Conservation (phyloP, 1,284 basidiomycete species). For the Golubevia pallescens region DNA sequence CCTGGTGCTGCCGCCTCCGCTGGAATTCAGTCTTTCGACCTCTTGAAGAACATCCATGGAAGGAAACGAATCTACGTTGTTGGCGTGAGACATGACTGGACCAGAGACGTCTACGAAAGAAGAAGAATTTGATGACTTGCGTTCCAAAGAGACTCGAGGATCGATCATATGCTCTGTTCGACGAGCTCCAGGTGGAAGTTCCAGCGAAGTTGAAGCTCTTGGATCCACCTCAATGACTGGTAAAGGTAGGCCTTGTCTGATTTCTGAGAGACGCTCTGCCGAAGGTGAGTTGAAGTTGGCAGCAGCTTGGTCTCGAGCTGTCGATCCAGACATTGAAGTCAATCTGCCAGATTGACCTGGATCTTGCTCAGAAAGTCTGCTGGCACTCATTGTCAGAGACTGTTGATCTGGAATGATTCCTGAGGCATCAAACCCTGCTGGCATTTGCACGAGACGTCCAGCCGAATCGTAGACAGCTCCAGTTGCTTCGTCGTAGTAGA, state of each 20-base stretch:
- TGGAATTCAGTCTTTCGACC: conserved; percentile 26
- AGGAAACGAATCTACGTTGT: conserved; percentile 28
- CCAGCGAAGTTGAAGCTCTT: not conserved
- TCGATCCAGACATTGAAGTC: not conserved
- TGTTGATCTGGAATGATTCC: not conserved
- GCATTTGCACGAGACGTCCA: conserved; percentile 42
- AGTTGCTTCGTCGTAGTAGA: conserved; percentile 52
- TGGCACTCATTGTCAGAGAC: not conserved
- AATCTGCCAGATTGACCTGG: not conserved
- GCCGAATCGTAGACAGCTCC: conserved; percentile 50
- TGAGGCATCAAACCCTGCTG: conserved; percentile 15
- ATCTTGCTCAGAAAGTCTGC: not conserved
- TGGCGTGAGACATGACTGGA: conserved; percentile 28
- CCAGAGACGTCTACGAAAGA: conserved; percentile 15
- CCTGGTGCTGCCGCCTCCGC: conserved; percentile 25
- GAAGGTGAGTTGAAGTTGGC: not conserved
- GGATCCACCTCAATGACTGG: not conserved
- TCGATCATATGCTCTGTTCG: not conserved
- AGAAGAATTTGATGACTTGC: conserved; percentile 13
- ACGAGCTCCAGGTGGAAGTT: not conserved
- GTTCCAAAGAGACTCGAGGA: conserved; percentile 13
- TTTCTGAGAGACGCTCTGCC: not conserved
- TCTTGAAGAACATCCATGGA: conserved; percentile 35
- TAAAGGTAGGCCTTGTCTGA: not conserved
- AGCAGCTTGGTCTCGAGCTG: not conserved